Base-by-base conservation (phyloP, 129 eudicot species). In the Tanacetum coccineum region DNA sequence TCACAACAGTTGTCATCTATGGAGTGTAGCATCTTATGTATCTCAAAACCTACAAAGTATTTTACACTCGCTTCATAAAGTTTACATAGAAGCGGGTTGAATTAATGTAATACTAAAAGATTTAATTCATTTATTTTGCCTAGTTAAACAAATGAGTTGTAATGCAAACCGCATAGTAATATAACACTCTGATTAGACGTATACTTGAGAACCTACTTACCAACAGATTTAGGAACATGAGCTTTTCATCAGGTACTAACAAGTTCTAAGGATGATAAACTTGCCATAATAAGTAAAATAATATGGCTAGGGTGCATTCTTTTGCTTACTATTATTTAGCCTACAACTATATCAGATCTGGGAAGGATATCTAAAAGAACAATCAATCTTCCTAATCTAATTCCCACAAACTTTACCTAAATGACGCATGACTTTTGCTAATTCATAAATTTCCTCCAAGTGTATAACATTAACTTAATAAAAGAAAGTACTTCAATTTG, bases 141-240 rank as follows among this genome's bases (percentile, higher is more conserved):
- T 7, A n/a, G 21, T 52, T 17, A 52, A 45, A 9, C 8, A 45
- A 13, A 9, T 45, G 13, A 45, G 50, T 8, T 45, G 50, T 45
- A 45, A 6, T 62, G 67, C 67, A 62, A 62, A 39, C 5, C 15
- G 10, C 52, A 40, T 42, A 56, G 9, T 17, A 40, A 62, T 3
- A 62, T 40, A 62, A 42, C 17, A 42, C 42, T 62, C 9, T 62
- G 42, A 62, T 62, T 40, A 62, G 44, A 45, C n/a, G n/a, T n/a
- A 45, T 7, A 22, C n/a, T n/a, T n/a, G n/a, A n/a, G 44, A 45
- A 45, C 0, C 26, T 40, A 14, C n/a, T 36, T 39, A 62, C 15
- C 22, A 5, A 54, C 51, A 40, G n/a, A 21, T 40, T 39, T 15
- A 40, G 40, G 51, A 62, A 50, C n/a, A 50, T 50, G 6, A 50